Evolutionary conservation across 306 rosid genomes (phyloP).

Genomic region (Castanea mollissima): DNA sequence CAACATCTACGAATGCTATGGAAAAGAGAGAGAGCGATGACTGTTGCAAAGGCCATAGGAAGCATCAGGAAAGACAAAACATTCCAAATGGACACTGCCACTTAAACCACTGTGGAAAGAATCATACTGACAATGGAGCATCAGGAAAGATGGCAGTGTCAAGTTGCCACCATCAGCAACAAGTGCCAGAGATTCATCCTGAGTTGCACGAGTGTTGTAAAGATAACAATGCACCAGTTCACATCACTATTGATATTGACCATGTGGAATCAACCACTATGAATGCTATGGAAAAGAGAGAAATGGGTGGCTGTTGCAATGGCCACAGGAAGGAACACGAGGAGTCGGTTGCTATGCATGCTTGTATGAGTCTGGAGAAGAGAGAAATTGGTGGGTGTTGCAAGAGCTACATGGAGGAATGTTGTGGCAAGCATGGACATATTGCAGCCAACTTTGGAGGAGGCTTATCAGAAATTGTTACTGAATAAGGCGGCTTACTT

Average conservation of each 20-base stretch:
- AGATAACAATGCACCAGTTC: background rate
- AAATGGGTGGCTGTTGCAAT: constrained; percentile 32
- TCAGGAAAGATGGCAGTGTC: background rate
- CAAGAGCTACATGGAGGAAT: constrained; percentile 81
- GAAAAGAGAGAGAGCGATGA: constrained; percentile 14
- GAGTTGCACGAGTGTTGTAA: constrained; percentile 10
- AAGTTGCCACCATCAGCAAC: constrained; percentile 20
- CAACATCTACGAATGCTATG: background rate
- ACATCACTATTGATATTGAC: constrained; percentile 38
- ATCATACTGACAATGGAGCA: constrained; percentile 5
- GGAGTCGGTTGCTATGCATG: constrained; percentile 20
- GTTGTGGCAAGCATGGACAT: constrained; percentile 55
- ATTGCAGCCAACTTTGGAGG: constrained; percentile 43
- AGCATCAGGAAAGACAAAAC: constrained; percentile 5
- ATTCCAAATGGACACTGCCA: constrained; percentile 22
- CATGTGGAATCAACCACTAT: constrained; percentile 7
- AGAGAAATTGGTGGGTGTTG: constrained; percentile 70
- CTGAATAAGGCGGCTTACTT: constrained; percentile 41
- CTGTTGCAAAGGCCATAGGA: constrained; percentile 31
- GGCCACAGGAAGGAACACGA: constrained; percentile 21
- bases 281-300: constrained; percentile 7
- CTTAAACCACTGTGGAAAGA: constrained; percentile 30
- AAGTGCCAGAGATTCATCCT: constrained; percentile 15
- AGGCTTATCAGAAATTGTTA: constrained; percentile 59
- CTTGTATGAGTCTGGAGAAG: constrained; percentile 51